Conservation (phyloP, 352 stramenopile species). For the Pythium graminicola region DNA sequence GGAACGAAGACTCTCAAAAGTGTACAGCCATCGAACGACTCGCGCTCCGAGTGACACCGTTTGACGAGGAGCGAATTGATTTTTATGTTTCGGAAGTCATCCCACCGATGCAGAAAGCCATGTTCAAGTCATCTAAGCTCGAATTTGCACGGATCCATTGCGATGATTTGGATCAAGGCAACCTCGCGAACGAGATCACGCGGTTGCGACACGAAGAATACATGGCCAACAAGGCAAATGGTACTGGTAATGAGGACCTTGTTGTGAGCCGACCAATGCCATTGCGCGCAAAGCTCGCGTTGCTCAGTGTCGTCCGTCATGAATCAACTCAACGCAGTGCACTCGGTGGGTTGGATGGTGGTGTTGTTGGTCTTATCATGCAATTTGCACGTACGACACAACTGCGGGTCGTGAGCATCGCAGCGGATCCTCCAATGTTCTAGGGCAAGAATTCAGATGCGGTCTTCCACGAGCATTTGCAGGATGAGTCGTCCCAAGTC, state of each 20-base stretch:
- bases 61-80: conserved; percentile 13
- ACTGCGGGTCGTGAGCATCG: conserved; percentile 9
- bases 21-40: conserved; percentile 7
- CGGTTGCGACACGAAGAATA: conserved; percentile 7
- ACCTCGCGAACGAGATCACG: conserved; percentile 9
- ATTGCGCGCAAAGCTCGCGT: conserved; percentile 2
- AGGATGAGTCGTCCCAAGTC: no score
- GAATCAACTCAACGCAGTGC: background rate
- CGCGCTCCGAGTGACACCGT: conserved; percentile 10
- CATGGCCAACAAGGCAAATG: background rate
- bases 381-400: conserved; percentile 9
- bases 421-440: conserved; percentile 5
- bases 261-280: background rate
- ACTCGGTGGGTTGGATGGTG: conserved; percentile 4
- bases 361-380: conserved; percentile 1
- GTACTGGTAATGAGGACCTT: background rate
- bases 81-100: conserved; percentile 8
- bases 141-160: conserved; percentile 17
- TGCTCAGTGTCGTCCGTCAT: conserved; percentile 14
- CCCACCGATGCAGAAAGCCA: conserved; percentile 3
- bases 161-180: conserved; percentile 5
- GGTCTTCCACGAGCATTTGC: no score
- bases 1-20: background rate
- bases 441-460: background rate
- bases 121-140: conserved; percentile 5